Base-by-base conservation (phyloP, 257 asterid genomes). In the Nicotiana obtusifolia region DNA sequence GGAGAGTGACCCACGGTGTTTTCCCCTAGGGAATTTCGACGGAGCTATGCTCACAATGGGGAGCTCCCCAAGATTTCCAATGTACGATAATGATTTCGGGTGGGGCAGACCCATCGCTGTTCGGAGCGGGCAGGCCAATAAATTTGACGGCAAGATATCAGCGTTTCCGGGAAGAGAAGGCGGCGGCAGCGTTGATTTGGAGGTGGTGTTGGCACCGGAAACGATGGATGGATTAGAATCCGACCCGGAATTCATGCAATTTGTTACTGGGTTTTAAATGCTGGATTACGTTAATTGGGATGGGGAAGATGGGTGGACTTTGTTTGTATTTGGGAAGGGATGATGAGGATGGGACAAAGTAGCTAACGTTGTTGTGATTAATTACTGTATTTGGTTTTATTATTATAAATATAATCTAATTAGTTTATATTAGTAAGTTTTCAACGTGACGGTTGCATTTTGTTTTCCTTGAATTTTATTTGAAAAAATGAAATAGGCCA, bases 71-170 rank as follows among this genome's bases (percentile, higher is more conserved):
- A 86, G 89, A 28, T 88, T 88, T 71, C 89, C 87, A 0, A 88
- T 88, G 89, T 88, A 60, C 56, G 89, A 88, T 6, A 88, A 88
- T 57, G 89, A 88, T 84, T 88, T 88, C 71, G 89, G 90, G 54
- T 88, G 89, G 90, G 90, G 90, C 54, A 68, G 87, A 20, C 90
- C 90, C 41, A 41, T 88, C 24, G 84, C 89, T 0, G 87, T 88
- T 14, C 80, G 89, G 49, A 86, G 86, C 77, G 89, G 89, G 3
- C 30, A 60, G 61, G 89, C 87, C 3, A 88, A 88, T 31, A 88
- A 88, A 10, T 86, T 88, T 20, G 89, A 84, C 47, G 87, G 87
- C 2, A 86, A 86, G 80, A 88, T 88, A 20, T 84, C 87, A 1
- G 87, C 89, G 4, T 85, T 86, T 33, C 90, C 89, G 1, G 90